These are phyloP conservation scores for Lentinula raphanica DNA, from an alignment of 768 basidiomycete genomes.

Conservation along the genomic window DNA sequence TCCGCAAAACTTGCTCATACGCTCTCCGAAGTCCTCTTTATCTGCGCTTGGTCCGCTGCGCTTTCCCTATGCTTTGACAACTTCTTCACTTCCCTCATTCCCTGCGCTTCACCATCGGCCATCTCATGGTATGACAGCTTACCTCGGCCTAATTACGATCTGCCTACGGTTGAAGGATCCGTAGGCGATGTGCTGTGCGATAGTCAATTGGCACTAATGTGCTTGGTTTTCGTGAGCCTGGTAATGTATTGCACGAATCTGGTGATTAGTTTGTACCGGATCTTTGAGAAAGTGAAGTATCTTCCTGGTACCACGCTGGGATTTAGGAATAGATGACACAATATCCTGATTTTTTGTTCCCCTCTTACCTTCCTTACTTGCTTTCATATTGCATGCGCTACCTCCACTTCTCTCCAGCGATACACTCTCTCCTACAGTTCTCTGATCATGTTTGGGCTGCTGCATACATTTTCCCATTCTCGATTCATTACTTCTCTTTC, in stretches of 20 bases:
- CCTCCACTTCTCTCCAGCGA: not conserved
- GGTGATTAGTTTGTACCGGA: slow-evolving; percentile 78
- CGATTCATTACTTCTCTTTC: not conserved
- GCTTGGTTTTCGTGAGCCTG: slow-evolving; percentile 71
- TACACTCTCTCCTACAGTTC: not conserved
- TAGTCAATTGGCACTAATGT: slow-evolving; percentile 71
- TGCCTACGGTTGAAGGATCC: slow-evolving; percentile 38
- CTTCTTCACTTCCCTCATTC: slow-evolving; percentile 81
- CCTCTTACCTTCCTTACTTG: not conserved
- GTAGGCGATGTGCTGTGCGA: slow-evolving; percentile 63
- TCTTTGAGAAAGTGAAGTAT: slow-evolving; percentile 87
- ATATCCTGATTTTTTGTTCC: too few relatives aligned
- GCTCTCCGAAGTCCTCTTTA: slow-evolving; percentile 82
- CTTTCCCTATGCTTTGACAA: slow-evolving; percentile 89
- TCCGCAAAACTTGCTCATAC: slow-evolving; percentile 84
- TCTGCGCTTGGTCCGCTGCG: slow-evolving; percentile 90
- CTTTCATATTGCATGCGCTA: not conserved
- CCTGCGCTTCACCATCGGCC: slow-evolving; percentile 57
- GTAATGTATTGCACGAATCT: slow-evolving; percentile 81
- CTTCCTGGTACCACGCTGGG: slow-evolving; percentile 28
- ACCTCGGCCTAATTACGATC: slow-evolving; percentile 41
- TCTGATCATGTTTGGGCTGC: not conserved
- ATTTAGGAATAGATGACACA: not conserved
- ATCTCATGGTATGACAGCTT: slow-evolving; percentile 74
- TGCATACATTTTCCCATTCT: not conserved